Evolutionary conservation across 1,284 basidiomycete genomes (phyloP), one percentile per base, ranked within the genome.

Genomic region (Cryptococcus wingfieldii): DNA sequence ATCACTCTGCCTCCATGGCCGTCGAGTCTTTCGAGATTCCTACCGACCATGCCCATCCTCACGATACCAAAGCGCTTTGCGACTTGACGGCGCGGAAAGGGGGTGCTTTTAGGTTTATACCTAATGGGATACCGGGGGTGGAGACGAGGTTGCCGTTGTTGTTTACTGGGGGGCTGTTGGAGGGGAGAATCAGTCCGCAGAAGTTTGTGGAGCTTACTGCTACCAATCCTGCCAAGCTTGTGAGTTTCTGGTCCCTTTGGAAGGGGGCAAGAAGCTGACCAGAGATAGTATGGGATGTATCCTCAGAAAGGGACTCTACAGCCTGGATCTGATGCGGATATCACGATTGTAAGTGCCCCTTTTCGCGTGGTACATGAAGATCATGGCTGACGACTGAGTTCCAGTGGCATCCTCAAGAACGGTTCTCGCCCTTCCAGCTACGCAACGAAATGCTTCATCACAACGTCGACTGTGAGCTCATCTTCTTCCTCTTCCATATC

Each of bases 311-410:
- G 61, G 3, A 47, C 61, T 1, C 45, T 63, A 14, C 41, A 47
- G 27, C 55, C 58, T 34, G 56, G 61, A 5, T 57, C 61, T 5
- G 61, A 63, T 50, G 61, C 61, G 8, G 61, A 63, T 46, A 23
- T 63, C 7, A 34, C 56, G 18, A 63, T 63, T 16, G 47, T 50
- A 50, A 45, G 54, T 44, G n/a, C 14, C 7, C 28, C 38, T 27
- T 7, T 25, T 39, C n/a, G n/a, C 4, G 16, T 16, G 16, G 41
- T 42, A n/a, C 41, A 2, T 42, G 16, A 42, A 12, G 23, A 23
- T 16, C 14, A 2, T 42, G 16, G 31, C 51, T 38, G 25, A 46
- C 41, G 13, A 51, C 37, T 27, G 43, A n/a, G 16, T 31, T 55
- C 16, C 46, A 47, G 38, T 47, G 58, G 58, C 39, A 56, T 37